A percentile compares a stretch with the other conserved stretches of the same genome.
phyloP scores from a whole-genome alignment of 148 eudicot species.

The Diospyros kaki region DNA sequence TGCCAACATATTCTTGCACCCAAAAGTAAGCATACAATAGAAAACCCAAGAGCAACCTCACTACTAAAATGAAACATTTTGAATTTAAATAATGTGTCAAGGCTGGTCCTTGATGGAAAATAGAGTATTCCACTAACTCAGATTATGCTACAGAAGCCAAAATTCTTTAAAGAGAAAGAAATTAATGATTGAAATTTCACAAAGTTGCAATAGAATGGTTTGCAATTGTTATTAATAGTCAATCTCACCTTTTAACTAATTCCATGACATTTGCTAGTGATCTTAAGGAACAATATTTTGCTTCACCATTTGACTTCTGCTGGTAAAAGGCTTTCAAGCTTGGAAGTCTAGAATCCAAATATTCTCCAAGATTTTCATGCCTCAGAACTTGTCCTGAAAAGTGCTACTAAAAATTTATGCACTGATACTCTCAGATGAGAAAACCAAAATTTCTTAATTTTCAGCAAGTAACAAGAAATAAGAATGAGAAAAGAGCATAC shows the following conservation, averaged over 20 bases:
- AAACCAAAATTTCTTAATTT: not conserved
- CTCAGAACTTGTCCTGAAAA: constrained; percentile 83
- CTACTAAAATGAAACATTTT: no score
- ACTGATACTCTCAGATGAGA: not conserved
- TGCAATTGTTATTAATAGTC: not conserved
- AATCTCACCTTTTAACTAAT: constrained; percentile 55
- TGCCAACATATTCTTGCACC: not conserved
- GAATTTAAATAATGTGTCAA: no score
- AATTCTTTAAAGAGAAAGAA: not conserved
- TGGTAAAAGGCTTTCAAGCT: constrained; percentile 44
- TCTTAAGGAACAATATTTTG: constrained; percentile 38
- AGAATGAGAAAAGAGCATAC: constrained; percentile 38
- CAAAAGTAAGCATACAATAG: no score
- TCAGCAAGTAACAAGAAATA: not conserved
- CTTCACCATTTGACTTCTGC: constrained; percentile 56
- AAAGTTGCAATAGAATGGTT: not conserved
- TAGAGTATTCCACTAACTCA: no score
- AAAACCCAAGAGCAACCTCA: no score
- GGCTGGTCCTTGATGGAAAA: no score
- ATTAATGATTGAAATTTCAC: not conserved
- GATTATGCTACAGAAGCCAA: not conserved
- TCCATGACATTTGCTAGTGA: constrained; percentile 66
- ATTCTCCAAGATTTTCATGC: constrained; percentile 73
- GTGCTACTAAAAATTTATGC: constrained; percentile 19
- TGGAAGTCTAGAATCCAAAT: constrained; percentile 65